These are phyloP conservation scores for Thuja plicata DNA, from an alignment of 83 land plant species.

Conservation along the genomic window DNA sequence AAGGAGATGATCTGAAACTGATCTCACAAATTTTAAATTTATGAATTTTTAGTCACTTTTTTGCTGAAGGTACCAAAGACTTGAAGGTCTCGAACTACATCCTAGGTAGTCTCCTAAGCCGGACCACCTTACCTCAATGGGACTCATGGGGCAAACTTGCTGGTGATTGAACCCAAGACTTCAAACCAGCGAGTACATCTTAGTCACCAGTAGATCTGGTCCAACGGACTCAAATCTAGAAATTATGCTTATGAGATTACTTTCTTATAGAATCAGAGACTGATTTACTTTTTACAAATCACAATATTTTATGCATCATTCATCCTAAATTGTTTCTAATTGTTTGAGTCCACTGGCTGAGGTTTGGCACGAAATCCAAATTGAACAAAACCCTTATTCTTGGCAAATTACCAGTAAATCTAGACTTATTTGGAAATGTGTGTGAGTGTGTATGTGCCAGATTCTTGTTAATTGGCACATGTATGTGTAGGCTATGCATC, in stretches of 20 bases:
- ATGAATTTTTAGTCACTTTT: not conserved
- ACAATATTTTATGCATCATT: not conserved
- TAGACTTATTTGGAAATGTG: not conserved
- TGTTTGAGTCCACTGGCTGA: not conserved
- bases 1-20: not conserved
- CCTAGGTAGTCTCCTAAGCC: too few relatives aligned
- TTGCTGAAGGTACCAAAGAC: too few relatives aligned
- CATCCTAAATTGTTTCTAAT: not conserved
- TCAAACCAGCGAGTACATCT: too few relatives aligned
- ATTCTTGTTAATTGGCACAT: not conserved
- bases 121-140: too few relatives aligned
- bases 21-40: not conserved
- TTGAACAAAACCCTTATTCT: not conserved
- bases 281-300: not conserved
- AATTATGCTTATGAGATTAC: not conserved
- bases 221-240: too few relatives aligned
- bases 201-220: too few relatives aligned
- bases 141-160: too few relatives aligned
- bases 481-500: not conserved
- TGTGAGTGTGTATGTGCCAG: not conserved
- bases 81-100: too few relatives aligned
- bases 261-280: not conserved
- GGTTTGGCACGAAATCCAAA: not conserved
- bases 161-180: too few relatives aligned
- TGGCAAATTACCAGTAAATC: not conserved